These are phyloP conservation scores for Pholiota microspora DNA, from an alignment of 768 basidiomycete species.

Conservation along the genomic window DNA sequence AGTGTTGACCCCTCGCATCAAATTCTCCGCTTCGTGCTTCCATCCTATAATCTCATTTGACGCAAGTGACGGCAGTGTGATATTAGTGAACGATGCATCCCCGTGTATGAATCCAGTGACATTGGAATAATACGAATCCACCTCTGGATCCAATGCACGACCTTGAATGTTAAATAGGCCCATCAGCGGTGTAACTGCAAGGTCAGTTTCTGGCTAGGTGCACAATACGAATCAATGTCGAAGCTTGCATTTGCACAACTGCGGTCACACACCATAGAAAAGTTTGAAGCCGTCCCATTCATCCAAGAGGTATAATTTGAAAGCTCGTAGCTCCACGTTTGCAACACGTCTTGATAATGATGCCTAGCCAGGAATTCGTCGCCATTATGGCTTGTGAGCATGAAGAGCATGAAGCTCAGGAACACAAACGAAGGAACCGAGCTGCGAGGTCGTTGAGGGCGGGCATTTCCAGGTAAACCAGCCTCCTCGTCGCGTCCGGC, in stretches of 20 bases:
- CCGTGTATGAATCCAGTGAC: constrained; percentile 80
- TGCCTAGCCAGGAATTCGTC: constrained; percentile 65
- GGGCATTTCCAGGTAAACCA: constrained; percentile 26
- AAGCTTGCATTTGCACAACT: not conserved
- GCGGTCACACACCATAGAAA: constrained; percentile 50
- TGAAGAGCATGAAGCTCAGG: constrained; percentile 70
- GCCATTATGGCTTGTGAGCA: constrained; percentile 73
- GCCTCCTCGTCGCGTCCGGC: constrained; percentile 35
- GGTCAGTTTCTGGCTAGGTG: constrained; percentile 46
- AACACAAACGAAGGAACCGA: constrained; percentile 75
- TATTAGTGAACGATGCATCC: constrained; percentile 58
- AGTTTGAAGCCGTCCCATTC: constrained; percentile 64
- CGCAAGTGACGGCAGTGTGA: constrained; percentile 46
- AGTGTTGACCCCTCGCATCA: constrained; percentile 48
- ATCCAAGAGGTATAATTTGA: constrained; percentile 79
- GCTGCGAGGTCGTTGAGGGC: constrained; percentile 40
- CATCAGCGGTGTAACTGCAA: constrained; percentile 43
- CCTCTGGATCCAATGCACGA: constrained; percentile 38
- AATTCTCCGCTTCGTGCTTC: constrained; percentile 47
- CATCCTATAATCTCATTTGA: constrained; percentile 42
- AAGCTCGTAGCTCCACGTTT: constrained; percentile 53
- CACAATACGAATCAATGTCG: constrained; percentile 1
- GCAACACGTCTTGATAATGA: constrained; percentile 66
- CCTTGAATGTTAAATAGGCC: constrained; percentile 46
- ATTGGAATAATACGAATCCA: constrained; percentile 67